phyloP scores from a whole-genome alignment of 1,284 basidiomycete genomes.

The Polyporus tsugae region DNA sequence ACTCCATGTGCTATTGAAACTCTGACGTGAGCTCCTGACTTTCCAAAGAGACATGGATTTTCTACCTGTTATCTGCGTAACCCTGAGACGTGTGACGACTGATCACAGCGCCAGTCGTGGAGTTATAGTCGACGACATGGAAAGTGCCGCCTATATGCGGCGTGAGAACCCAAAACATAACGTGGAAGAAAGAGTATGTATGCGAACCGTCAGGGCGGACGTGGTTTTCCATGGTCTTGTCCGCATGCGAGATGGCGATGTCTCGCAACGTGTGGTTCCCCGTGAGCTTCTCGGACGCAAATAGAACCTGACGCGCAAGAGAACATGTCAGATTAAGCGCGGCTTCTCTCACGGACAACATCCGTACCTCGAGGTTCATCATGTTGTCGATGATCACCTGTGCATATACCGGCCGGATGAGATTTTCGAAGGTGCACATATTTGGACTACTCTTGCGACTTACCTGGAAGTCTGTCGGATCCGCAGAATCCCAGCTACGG shows the following conservation, averaged over 20 bases:
- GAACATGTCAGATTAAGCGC: neutral
- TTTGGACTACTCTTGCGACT: neutral
- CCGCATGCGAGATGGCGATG: constrained; percentile 70
- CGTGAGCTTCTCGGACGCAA: constrained; percentile 61
- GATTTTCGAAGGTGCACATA: constrained; percentile 10
- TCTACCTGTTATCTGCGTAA: constrained; percentile 60
- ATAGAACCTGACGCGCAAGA: constrained; percentile 50
- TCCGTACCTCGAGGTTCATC: constrained; percentile 72
- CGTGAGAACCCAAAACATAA: constrained; percentile 8
- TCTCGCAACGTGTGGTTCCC: constrained; percentile 63
- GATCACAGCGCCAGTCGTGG: constrained; percentile 66
- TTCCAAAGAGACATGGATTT: neutral
- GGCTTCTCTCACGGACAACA: neutral
- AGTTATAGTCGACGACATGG: constrained; percentile 75
- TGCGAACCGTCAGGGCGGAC: constrained; percentile 64
- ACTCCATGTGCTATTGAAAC: constrained; percentile 67
- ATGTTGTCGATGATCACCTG: constrained; percentile 81
- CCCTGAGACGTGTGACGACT: constrained; percentile 66
- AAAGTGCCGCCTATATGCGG: constrained; percentile 58
- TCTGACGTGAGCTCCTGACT: neutral
- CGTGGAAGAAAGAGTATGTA: neutral
- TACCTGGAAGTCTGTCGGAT: constrained; percentile 64
- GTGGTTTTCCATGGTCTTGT: constrained; percentile 73
- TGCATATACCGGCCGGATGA: neutral
- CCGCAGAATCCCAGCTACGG: constrained; percentile 61